phyloP scores from a whole-genome alignment of 805 yeast genomes.

The Candida gorgasii region DNA sequence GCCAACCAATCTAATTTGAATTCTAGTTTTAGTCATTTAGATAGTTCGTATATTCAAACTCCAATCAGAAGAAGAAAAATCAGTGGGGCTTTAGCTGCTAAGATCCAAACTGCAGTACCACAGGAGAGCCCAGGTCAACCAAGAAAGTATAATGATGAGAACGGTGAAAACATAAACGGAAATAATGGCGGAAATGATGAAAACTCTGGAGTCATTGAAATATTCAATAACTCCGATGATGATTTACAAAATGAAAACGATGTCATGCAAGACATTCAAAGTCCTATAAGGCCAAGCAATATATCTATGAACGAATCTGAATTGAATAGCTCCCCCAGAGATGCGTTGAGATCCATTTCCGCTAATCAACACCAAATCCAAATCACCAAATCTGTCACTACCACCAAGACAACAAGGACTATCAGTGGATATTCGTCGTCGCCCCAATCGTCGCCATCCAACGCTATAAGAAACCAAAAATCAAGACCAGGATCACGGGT shows the following conservation, averaged over 20 bases:
- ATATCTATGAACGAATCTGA: constrained; percentile 9
- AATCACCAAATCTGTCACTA: constrained; percentile 22
- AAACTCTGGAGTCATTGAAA: constrained; percentile 31
- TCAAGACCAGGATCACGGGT: constrained; percentile 21
- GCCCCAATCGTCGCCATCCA: constrained; percentile 17
- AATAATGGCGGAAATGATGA: constrained; percentile 27
- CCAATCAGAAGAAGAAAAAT: constrained; percentile 71
- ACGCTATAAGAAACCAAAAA: constrained; percentile 18
- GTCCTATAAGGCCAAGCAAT: constrained; percentile 11
- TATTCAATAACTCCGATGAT: constrained; percentile 47
- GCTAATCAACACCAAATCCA: constrained; percentile 28
- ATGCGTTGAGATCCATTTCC: constrained; percentile 39
- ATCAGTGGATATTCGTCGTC: constrained; percentile 17
- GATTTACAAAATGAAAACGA: constrained; percentile 11
- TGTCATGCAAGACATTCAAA: constrained; percentile 18
- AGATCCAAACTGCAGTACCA: constrained; percentile 80
- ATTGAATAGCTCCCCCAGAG: constrained; percentile 26
- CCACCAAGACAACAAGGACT: constrained; percentile 16
- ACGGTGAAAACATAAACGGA: constrained; percentile 9
- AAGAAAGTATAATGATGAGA: constrained; percentile 56
- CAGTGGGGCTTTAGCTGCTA: constrained; percentile 66
- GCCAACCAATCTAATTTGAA: constrained; percentile 34
- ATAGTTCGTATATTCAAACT: constrained; percentile 57
- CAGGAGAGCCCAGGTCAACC: constrained; percentile 97
- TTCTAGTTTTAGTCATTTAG: constrained; percentile 32